Evolutionary conservation across 495 filamentous ascomycete genomes (phyloP), one percentile per base, ranked within the genome.

Genomic region (Hyaloscypha bicolor): DNA sequence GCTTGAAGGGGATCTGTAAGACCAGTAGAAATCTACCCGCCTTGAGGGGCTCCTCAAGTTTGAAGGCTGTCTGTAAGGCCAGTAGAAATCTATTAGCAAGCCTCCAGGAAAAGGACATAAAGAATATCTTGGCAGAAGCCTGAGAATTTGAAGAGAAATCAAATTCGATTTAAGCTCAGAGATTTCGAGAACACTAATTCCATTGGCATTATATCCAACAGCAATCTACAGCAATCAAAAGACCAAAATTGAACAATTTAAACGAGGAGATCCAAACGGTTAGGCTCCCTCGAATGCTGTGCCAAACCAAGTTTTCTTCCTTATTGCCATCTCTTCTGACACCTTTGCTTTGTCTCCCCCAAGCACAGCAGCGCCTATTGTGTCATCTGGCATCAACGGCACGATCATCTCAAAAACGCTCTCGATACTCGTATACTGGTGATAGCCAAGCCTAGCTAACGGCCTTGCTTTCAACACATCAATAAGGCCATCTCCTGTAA

Each of bases 381-480:
- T 39, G n/a, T 65, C 63, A 57, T 65, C 63, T 11, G 63, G 63
- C 63, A 57, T 57, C 9, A 65, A 57, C 33, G 63, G 63, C 63
- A 65, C 32, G 11, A 21, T n/a, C 52, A 65, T 45, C 19, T 65
- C 63, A 48, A 65, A 65, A 42, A 42, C 25, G 25, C 12, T 25
- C 31, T 33, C 32, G 52, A 65, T 65, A 37, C 19, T 25, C 30
- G 63, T 65, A 45, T 65, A 65, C 53, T 65, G 63, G 21, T 58
- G 63, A n/a, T 65, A 65, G 63, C 63, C 63, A n/a, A 65, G 52
- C 32, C 63, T 37, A 29, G 63, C 63, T 22, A 65, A 19, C 6
- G 53, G 63, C 9, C 19, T 31, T 42, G 63, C 52, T 57, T 65
- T 65, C 51, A 65, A 22, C 8, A 65, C 53, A 65, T 65, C 64